Percentiles rank a stretch among this genome's conserved stretches.
Conservation (phyloP, 441 rosid genomes). For the Viola pubescens region DNA sequence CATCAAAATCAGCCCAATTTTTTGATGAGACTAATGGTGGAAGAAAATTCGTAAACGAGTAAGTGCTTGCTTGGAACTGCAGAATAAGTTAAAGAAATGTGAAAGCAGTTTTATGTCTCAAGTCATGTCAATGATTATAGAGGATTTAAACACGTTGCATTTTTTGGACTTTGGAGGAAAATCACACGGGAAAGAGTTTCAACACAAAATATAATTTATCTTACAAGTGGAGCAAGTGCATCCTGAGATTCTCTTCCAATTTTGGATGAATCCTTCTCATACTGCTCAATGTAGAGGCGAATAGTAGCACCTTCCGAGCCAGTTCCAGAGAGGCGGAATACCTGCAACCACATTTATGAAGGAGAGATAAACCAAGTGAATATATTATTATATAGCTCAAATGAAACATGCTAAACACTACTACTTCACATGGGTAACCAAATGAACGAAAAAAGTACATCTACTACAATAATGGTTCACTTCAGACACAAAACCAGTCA, state of each 20-base stretch:
- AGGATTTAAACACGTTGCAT: too few species aligned
- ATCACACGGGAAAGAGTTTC: too few species aligned
- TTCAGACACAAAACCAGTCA: neutral
- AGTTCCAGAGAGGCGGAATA: conserved; percentile 97
- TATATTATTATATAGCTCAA: too few species aligned
- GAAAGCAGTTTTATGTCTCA: too few species aligned
- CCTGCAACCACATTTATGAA: conserved; percentile 29
- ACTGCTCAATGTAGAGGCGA: conserved; percentile 91
- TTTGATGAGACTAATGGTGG: neutral
- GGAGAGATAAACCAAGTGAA: neutral
- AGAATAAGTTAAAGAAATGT: too few species aligned
- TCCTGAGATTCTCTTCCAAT: conserved; percentile 83
- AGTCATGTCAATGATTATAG: too few species aligned
- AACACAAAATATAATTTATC: conserved; percentile 10
- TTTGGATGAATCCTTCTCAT: conserved; percentile 85
- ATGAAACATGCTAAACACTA: neutral
- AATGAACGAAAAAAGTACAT: neutral
- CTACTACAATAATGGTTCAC: neutral
- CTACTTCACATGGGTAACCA: neutral
- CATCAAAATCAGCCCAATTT: neutral
- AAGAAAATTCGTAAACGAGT: neutral
- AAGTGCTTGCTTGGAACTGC: too few species aligned
- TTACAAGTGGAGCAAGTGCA: conserved; percentile 85
- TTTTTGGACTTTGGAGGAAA: too few species aligned
- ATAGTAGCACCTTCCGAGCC: conserved; percentile 99